Evolutionary conservation across 371 early-diverging fungal genomes (phyloP).

Genomic region (Nosema granulosis): DNA sequence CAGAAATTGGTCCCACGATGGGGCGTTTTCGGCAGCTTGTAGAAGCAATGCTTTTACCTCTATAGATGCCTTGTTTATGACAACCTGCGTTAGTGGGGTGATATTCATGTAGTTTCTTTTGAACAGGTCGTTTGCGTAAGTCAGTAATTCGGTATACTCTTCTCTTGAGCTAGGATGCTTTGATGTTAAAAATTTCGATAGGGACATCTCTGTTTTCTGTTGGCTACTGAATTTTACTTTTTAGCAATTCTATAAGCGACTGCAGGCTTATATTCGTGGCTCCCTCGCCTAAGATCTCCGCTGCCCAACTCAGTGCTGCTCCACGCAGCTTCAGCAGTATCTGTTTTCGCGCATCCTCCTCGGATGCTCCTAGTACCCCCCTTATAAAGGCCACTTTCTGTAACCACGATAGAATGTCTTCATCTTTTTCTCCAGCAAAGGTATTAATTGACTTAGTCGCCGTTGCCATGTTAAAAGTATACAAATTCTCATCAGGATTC

Average conservation of each 20-base stretch:
- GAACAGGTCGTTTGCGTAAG: neutral
- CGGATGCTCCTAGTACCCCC: neutral
- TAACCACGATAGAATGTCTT: too few relatives aligned
- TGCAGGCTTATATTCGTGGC: neutral
- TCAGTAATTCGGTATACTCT: neutral
- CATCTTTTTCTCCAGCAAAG: too few relatives aligned
- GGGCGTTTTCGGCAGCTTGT: neutral
- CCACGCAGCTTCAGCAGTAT: neutral
- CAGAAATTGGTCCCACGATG: neutral
- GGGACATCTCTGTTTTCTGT: neutral
- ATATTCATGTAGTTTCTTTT: neutral
- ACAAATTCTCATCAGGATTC: too few relatives aligned
- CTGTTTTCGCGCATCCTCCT: neutral
- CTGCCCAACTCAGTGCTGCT: neutral
- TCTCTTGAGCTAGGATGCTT: neutral
- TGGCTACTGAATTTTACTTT: neutral
- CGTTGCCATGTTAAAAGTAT: too few relatives aligned
- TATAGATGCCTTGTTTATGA: neutral
- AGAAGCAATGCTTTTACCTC: neutral
- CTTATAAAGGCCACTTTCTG: too few relatives aligned
- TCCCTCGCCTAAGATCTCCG: neutral
- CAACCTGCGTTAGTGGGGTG: neutral
- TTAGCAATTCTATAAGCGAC: neutral
- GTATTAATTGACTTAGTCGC: too few relatives aligned
- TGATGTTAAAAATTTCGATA: neutral